Evolutionary conservation across 768 basidiomycete genomes (phyloP).

Genomic region (Lactifluus hygrophoroides): DNA sequence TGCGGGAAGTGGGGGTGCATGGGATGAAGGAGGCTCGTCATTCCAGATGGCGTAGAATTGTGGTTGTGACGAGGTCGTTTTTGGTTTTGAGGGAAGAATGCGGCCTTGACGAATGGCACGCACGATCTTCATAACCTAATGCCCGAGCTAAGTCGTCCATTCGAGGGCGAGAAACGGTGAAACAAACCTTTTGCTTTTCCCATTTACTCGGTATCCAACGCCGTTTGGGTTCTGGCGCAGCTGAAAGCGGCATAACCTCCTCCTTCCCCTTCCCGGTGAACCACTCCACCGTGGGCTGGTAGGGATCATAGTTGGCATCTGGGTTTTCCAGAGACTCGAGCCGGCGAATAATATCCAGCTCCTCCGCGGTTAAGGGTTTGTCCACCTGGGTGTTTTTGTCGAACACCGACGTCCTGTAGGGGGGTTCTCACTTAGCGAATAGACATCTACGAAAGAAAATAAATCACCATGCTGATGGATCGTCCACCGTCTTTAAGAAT

Average conservation of each 20-base stretch:
- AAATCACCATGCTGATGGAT: slow-evolving; percentile 77
- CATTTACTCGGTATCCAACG: slow-evolving; percentile 97
- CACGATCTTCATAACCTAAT: slow-evolving; percentile 97
- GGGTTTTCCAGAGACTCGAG: slow-evolving; percentile 90
- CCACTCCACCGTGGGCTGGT: slow-evolving; percentile 92
- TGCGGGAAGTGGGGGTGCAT: no score
- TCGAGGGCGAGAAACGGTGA: neutral
- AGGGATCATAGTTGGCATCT: slow-evolving; percentile 83
- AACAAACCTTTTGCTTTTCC: slow-evolving; percentile 93
- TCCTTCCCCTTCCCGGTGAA: slow-evolving; percentile 95
- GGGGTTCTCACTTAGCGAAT: neutral
- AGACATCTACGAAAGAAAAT: neutral
- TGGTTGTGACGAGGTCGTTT: slow-evolving; percentile 50
- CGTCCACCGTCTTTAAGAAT: slow-evolving; percentile 89
- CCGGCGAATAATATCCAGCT: slow-evolving; percentile 89
- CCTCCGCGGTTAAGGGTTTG: slow-evolving; percentile 78
- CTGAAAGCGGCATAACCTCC: slow-evolving; percentile 87
- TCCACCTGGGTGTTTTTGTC: slow-evolving; percentile 83
- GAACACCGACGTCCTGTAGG: slow-evolving; percentile 77
- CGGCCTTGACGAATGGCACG: slow-evolving; percentile 95
- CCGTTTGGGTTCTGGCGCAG: slow-evolving; percentile 90
- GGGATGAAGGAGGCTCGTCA: slow-evolving; percentile 58
- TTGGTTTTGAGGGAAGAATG: slow-evolving; percentile 85
- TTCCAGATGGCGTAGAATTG: slow-evolving; percentile 89
- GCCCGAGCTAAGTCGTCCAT: neutral